Percentiles rank a stretch among this genome's conserved stretches.
phyloP scores from a whole-genome alignment of 495 filamentous ascomycete genomes.

The Echria macrotheca region DNA sequence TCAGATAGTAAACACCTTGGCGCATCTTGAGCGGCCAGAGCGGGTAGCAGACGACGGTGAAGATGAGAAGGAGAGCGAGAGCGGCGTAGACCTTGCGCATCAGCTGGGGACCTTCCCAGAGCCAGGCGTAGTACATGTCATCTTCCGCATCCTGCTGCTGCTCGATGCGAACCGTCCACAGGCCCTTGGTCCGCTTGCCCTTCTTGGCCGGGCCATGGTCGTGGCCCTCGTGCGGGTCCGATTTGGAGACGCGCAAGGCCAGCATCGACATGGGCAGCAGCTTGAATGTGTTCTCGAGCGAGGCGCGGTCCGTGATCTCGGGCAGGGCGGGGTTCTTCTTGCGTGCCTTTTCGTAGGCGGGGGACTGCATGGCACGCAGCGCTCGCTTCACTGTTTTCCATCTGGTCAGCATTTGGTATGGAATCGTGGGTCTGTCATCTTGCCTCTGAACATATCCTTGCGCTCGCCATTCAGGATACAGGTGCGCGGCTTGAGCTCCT shows the following conservation, averaged over 20 bases:
- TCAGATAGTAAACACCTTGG: conserved; percentile 95
- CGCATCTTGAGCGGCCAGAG: conserved; percentile 90
- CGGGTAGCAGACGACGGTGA: conserved; percentile 89
- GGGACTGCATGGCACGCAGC: conserved; percentile 84
- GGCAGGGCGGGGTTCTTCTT: conserved; percentile 88
- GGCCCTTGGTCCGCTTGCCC: conserved; percentile 85
- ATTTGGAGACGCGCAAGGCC: conserved; percentile 82
- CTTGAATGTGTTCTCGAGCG: conserved; percentile 89
- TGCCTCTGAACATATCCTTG: conserved; percentile 97
- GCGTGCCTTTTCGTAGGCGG: conserved; percentile 78
- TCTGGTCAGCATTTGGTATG: too few species aligned
- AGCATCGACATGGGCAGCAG: conserved; percentile 93
- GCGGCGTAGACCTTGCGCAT: conserved; percentile 87
- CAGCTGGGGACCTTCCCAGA: conserved; percentile 91
- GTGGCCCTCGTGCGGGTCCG: conserved; percentile 71
- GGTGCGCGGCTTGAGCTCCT: conserved; percentile 84
- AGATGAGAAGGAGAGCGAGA: conserved; percentile 73
- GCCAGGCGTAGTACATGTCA: conserved; percentile 92
- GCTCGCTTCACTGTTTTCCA: conserved; percentile 85
- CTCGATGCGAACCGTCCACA: conserved; percentile 95
- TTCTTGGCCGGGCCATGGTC: conserved; percentile 60
- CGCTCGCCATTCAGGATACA: conserved; percentile 93
- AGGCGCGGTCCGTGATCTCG: conserved; percentile 75
- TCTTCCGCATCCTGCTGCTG: conserved; percentile 90
- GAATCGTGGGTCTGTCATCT: too few species aligned